These are phyloP conservation scores for Blastomyces emzantsi DNA, from an alignment of 2,329 filamentous ascomycete genomes.

Conservation along the genomic window DNA sequence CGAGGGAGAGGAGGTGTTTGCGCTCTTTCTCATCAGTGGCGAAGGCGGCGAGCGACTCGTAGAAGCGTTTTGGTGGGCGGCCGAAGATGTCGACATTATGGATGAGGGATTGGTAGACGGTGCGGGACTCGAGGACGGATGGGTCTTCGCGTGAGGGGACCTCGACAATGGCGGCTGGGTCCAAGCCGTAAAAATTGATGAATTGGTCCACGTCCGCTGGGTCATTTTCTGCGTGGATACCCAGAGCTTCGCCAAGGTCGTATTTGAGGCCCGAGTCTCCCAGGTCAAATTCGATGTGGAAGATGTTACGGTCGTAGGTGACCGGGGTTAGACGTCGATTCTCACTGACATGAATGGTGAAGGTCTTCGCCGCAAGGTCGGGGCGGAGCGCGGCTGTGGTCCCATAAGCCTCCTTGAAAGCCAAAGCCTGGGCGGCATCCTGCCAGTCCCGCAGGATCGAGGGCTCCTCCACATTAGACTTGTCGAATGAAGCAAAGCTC, in stretches of 20 bases:
- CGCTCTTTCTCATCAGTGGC: constrained; percentile 75
- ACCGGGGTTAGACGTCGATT: constrained; percentile 83
- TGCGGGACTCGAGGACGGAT: constrained; percentile 70
- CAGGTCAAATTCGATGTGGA: constrained; percentile 98
- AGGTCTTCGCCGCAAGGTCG: constrained; percentile 77
- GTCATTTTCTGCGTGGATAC: constrained; percentile 94
- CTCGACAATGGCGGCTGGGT: constrained; percentile 77
- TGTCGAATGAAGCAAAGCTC: constrained; percentile 75
- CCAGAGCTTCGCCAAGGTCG: constrained; percentile 93
- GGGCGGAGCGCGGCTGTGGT: constrained; percentile 68
- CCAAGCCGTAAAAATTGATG: constrained; percentile 80
- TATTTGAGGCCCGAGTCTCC: constrained; percentile 86
- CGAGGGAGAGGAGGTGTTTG: constrained; percentile 67
- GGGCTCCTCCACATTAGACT: constrained; percentile 59
- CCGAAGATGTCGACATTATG: constrained; percentile 97
- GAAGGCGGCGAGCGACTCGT: constrained; percentile 81
- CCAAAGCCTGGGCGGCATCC: constrained; percentile 72
- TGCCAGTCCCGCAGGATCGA: constrained; percentile 68
- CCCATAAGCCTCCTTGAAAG: constrained; percentile 89
- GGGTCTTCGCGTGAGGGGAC: constrained; percentile 76
- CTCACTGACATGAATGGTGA: constrained; percentile 83
- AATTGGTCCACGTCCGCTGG: constrained; percentile 68
- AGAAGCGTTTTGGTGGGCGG: constrained; percentile 95
- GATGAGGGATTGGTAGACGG: constrained; percentile 79
- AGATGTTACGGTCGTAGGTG: constrained; percentile 96